A percentile compares a stretch with the other conserved stretches of the same genome.
These are phyloP conservation scores for Cyclotella cryptica DNA, from an alignment of 108 stramenopile species.

Conservation along the genomic window DNA sequence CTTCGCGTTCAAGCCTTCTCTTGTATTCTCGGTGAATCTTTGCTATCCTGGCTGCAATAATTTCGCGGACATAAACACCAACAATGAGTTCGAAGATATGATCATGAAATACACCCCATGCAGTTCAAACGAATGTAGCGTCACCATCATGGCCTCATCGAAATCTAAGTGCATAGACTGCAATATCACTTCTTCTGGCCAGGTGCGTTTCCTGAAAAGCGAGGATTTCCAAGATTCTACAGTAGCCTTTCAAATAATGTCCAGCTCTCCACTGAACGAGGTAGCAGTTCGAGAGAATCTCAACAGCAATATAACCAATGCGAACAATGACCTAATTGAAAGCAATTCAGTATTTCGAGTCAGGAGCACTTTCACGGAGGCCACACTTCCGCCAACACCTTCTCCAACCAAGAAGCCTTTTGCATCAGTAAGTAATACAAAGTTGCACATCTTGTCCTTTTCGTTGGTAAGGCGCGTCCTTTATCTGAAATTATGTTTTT, in stretches of 20 bases:
- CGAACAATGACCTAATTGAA: neutral
- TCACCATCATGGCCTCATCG: neutral
- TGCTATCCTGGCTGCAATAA: conserved; percentile 17
- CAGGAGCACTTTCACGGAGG: neutral
- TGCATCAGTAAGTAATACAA: conserved; percentile 8
- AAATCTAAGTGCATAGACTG: neutral
- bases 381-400: neutral
- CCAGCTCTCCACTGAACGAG: neutral
- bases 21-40: conserved; percentile 2
- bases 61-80: conserved; percentile 1
- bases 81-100: conserved; percentile 15
- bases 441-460: no score
- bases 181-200: neutral
- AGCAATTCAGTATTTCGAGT: neutral
- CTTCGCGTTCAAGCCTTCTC: conserved; percentile 18
- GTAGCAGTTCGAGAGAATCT: neutral
- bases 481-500: no score
- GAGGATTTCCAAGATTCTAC: neutral
- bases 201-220: neutral
- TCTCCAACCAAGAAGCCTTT: conserved; percentile 1
- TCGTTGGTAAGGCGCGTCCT: no score
- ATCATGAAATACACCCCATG: conserved; percentile 17
- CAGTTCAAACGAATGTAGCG: neutral
- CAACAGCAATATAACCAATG: neutral
- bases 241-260: conserved; percentile 16